Evolutionary conservation across 1,139 yeast species (phyloP).

Genomic region (Yamadazyma triangularis): DNA sequence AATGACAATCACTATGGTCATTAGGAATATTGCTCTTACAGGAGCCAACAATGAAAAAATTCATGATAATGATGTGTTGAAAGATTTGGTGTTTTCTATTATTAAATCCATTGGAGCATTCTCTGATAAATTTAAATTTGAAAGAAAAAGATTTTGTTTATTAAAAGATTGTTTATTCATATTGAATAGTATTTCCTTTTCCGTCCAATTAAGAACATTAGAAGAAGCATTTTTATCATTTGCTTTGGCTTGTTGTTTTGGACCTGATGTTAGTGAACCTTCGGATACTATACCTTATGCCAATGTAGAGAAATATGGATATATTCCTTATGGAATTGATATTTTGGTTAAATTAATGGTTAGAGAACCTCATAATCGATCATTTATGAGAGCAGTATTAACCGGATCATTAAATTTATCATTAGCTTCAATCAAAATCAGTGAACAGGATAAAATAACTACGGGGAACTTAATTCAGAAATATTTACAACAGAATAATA

Average conservation of each 20-base stretch:
- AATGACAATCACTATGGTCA: slow-evolving; percentile 73
- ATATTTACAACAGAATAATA: slow-evolving; percentile 23
- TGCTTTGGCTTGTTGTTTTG: slow-evolving; percentile 62
- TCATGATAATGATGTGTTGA: slow-evolving; percentile 45
- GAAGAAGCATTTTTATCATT: slow-evolving; percentile 62
- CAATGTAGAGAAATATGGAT: slow-evolving; percentile 59
- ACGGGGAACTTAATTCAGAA: slow-evolving; percentile 25
- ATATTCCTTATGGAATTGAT: slow-evolving; percentile 78
- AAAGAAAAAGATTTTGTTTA: slow-evolving; percentile 62
- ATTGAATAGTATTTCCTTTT: slow-evolving; percentile 67
- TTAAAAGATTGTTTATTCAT: slow-evolving; percentile 74
- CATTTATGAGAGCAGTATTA: slow-evolving; percentile 55
- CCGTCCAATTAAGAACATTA: slow-evolving; percentile 49
- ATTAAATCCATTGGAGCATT: slow-evolving; percentile 45
- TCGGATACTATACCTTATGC: slow-evolving; percentile 51
- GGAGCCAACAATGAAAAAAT: slow-evolving; percentile 47
- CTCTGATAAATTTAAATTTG: slow-evolving; percentile 45
- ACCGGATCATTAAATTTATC: slow-evolving; percentile 40
- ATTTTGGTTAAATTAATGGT: slow-evolving; percentile 76
- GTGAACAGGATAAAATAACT: slow-evolving; percentile 23
- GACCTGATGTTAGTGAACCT: slow-evolving; percentile 46
- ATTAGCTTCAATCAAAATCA: slow-evolving; percentile 20
- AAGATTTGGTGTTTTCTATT: slow-evolving; percentile 48
- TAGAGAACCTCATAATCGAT: slow-evolving; percentile 71
- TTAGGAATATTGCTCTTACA: slow-evolving; percentile 76